Conservation (phyloP, 768 basidiomycete genomes). For the Tulasnella sp. region DNA sequence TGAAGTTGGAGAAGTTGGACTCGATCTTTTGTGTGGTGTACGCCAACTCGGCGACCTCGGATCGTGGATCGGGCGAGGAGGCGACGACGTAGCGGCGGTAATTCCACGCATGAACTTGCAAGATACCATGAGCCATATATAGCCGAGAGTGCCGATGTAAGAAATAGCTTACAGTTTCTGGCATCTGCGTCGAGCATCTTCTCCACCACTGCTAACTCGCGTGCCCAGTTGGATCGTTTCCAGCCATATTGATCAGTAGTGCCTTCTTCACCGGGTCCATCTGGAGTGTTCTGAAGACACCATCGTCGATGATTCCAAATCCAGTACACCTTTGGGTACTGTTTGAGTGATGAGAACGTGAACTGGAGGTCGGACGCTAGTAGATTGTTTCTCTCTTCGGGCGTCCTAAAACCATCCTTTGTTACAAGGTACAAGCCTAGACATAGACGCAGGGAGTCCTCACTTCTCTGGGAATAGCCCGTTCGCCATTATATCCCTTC, state of each 20-base stretch:
- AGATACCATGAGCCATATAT: no score
- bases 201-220: constrained; percentile 79
- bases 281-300: constrained; percentile 83
- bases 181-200: constrained; percentile 86
- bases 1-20: constrained; percentile 92
- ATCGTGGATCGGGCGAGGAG: constrained; percentile 46
- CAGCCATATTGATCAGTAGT: constrained; percentile 43
- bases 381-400: constrained; percentile 48
- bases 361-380: constrained; percentile 66
- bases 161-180: constrained; percentile 71
- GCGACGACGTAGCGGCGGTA: constrained; percentile 81
- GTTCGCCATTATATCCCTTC: constrained; percentile 63
- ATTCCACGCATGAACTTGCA: constrained; percentile 83
- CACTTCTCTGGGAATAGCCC: constrained; percentile 64
- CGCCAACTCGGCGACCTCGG: constrained; percentile 54
- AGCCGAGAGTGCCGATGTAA: not conserved
- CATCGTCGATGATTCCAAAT: constrained; percentile 97
- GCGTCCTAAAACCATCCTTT: constrained; percentile 35
- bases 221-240: constrained; percentile 73
- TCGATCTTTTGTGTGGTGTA: constrained; percentile 90
- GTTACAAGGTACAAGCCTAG: not conserved
- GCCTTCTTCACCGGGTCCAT: constrained; percentile 46
- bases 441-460: constrained; percentile 16
- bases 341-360: constrained; percentile 70
- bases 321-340: constrained; percentile 93